phyloP scores from a whole-genome alignment of 2,329 filamentous ascomycete species.

The Xenoacremonium recifei region DNA sequence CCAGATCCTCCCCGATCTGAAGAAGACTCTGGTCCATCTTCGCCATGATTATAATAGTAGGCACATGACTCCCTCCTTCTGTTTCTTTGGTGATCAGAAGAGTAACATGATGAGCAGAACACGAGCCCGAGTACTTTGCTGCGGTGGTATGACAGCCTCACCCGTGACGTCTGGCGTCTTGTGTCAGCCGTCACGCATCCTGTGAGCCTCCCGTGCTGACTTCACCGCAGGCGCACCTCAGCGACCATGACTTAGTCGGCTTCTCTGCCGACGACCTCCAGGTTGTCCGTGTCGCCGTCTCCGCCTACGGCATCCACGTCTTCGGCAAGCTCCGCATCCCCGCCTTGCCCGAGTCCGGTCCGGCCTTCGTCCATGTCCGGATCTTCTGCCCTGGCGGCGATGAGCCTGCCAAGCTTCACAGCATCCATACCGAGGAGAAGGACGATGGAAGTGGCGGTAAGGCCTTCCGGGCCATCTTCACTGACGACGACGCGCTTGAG shows the following conservation, averaged over 20 bases:
- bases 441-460: constrained; percentile 87
- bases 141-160: constrained; percentile 41
- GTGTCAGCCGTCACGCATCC: no score
- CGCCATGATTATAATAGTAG: constrained; percentile 46
- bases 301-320: constrained; percentile 75
- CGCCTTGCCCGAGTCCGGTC: constrained; percentile 48
- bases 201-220: no score
- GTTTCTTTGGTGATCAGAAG: not conserved
- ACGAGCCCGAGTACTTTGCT: constrained; percentile 56
- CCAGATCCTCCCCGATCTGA: constrained; percentile 49
- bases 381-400: constrained; percentile 84
- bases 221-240: constrained; percentile 12
- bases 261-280: constrained; percentile 78
- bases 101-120: constrained; percentile 36
- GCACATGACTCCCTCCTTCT: constrained; percentile 4
- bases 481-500: constrained; percentile 82
- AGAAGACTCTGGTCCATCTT: constrained; percentile 48
- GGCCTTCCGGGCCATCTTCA: constrained; percentile 89
- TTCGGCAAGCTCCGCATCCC: constrained; percentile 68
- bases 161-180: no score
- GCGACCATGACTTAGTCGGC: constrained; percentile 86
- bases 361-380: constrained; percentile 79
- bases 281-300: constrained; percentile 89
- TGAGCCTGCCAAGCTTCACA: constrained; percentile 76
- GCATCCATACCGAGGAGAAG: constrained; percentile 93